Evolutionary conservation across 129 eudicot genomes (phyloP).

Genomic region (Flaveria brownii): DNA sequence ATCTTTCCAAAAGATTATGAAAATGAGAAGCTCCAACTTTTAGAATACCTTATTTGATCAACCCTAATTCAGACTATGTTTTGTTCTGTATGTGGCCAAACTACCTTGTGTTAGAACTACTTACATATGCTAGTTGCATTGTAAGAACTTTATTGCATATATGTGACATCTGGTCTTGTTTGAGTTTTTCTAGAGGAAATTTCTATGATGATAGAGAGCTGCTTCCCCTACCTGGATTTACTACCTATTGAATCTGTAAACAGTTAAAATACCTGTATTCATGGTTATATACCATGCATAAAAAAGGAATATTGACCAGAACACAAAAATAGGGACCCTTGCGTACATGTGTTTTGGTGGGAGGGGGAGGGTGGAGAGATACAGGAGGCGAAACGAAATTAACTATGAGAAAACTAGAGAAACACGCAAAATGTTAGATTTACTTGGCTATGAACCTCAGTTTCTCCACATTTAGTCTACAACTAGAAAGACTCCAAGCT

Average conservation of each 20-base stretch:
- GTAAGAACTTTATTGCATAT: background rate
- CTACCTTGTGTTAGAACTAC: background rate
- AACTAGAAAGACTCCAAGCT: background rate
- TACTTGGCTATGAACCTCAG: background rate
- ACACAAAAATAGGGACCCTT: background rate
- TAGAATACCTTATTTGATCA: background rate
- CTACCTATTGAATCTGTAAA: background rate
- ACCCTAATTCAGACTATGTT: background rate
- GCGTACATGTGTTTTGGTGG: background rate
- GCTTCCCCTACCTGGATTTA: background rate
- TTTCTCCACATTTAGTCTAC: background rate
- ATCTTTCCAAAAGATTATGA: no score
- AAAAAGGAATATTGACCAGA: background rate
- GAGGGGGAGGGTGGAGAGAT: background rate
- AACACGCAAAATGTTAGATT: background rate
- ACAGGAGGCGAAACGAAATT: background rate
- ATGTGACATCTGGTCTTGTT: background rate
- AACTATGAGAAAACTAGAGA: conserved; percentile 5
- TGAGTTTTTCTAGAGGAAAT: background rate
- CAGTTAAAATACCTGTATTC: background rate
- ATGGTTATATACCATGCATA: background rate
- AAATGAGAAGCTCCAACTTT: no score
- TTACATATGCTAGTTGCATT: background rate
- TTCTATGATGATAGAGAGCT: background rate
- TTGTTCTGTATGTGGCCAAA: background rate